Evolutionary conservation across 768 basidiomycete genomes (phyloP).

Genomic region (Agrocybe praecox): DNA sequence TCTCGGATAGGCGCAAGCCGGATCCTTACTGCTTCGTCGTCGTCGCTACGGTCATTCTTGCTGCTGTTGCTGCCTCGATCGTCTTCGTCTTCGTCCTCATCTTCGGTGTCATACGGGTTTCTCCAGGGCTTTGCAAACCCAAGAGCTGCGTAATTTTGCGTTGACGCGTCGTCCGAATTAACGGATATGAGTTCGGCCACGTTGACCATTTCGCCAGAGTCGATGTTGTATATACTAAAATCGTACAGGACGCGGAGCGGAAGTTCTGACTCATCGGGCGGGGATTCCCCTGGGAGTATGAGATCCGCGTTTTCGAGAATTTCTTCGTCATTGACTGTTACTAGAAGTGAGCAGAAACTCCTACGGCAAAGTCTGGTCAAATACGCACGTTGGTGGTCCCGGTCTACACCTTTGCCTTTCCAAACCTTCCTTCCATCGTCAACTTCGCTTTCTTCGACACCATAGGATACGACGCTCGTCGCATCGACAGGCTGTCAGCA

Average conservation of each 20-base stretch:
- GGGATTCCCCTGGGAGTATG: conserved; percentile 45
- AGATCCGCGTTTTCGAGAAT: conserved; percentile 42
- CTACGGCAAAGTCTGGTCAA: neutral
- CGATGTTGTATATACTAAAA: conserved; percentile 53
- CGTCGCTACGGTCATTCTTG: no score
- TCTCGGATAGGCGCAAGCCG: conserved; percentile 17
- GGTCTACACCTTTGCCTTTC: neutral
- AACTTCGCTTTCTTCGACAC: neutral
- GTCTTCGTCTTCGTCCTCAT: conserved; percentile 23
- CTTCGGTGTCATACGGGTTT: conserved; percentile 16
- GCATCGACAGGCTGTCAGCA: neutral
- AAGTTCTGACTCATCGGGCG: conserved; percentile 35
- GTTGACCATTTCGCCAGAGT: conserved; percentile 39
- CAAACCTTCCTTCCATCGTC: neutral
- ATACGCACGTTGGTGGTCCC: neutral
- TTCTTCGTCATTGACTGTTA: conserved; percentile 14
- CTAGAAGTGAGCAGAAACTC: neutral
- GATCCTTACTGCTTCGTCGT: no score
- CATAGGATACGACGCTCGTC: neutral
- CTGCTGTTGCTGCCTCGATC: no score
- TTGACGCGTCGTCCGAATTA: conserved; percentile 21
- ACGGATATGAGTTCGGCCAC: conserved; percentile 37
- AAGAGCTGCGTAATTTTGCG: conserved; percentile 34
- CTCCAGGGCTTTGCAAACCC: conserved; percentile 44
- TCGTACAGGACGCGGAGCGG: conserved; percentile 60